These are phyloP conservation scores for Boletus sp. DNA, from an alignment of 1,284 basidiomycete genomes.

Conservation along the genomic window DNA sequence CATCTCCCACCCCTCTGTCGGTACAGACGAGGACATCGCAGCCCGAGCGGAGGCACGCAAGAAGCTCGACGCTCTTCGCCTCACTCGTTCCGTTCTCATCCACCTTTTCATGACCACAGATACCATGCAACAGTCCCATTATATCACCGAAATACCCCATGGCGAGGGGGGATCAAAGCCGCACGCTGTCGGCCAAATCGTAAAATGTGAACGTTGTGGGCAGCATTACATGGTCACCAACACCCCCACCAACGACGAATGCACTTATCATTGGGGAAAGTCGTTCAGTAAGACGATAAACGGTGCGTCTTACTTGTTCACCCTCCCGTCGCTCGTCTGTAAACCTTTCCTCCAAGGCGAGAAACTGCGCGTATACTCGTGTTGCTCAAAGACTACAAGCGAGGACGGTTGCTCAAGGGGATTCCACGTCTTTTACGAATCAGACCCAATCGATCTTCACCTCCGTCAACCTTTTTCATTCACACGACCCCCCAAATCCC, in stretches of 20 bases:
- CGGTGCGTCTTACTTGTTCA: conserved; percentile 40
- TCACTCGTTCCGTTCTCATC: conserved; percentile 55
- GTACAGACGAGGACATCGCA: conserved; percentile 68
- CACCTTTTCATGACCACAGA: conserved; percentile 56
- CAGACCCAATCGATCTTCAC: conserved; percentile 66
- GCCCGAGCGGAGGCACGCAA: conserved; percentile 58
- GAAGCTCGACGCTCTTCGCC: conserved; percentile 50
- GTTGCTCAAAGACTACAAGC: conserved; percentile 56
- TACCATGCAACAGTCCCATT: conserved; percentile 65
- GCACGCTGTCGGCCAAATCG: conserved; percentile 59
- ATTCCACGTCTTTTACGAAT: conserved; percentile 77
- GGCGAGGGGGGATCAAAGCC: conserved; percentile 60
- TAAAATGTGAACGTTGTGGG: conserved; percentile 76
- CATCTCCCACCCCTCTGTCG: conserved; percentile 69
- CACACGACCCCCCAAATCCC: conserved; percentile 35
- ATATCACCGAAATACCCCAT: conserved; percentile 64
- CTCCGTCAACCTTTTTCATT: conserved; percentile 68
- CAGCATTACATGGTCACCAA: conserved; percentile 65
- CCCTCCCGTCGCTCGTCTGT: conserved; percentile 6
- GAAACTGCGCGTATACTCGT: conserved; percentile 59
- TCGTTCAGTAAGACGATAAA: conserved; percentile 52
- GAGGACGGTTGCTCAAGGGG: conserved; percentile 65
- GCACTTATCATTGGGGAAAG: conserved; percentile 81
- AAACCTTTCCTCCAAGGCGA: conserved; percentile 46
- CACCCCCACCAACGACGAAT: conserved; percentile 57